Conservation (phyloP, 345 rosid species). For the Odontarrhena argentea region DNA sequence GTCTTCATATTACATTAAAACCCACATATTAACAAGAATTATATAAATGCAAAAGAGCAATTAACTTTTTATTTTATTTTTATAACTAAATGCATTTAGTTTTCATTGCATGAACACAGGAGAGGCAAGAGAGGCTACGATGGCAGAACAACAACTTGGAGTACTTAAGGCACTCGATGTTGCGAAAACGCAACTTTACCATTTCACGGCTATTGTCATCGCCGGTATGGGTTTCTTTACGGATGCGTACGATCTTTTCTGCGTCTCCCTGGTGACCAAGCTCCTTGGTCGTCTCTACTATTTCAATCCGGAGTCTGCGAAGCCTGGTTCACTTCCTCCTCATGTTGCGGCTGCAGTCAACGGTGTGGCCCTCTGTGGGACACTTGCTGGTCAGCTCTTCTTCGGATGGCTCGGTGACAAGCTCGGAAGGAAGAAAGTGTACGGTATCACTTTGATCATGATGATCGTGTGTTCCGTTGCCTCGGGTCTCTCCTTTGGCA, state of each 20-base stretch:
- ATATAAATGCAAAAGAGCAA: neutral
- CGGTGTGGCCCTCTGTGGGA: slow-evolving; percentile 44
- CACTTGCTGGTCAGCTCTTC: slow-evolving; percentile 46
- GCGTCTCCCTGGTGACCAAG: slow-evolving; percentile 66
- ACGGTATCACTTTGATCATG: slow-evolving; percentile 49
- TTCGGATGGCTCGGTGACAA: slow-evolving; percentile 54
- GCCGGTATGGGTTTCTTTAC: slow-evolving; percentile 87
- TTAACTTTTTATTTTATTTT: neutral
- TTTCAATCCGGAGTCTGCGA: slow-evolving; percentile 40
- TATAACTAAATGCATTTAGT: too few relatives aligned
- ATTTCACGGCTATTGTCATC: slow-evolving; percentile 65
- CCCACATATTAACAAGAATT: neutral
- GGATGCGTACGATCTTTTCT: slow-evolving; percentile 71
- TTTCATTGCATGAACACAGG: neutral
- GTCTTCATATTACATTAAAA: neutral
- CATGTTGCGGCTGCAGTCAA: slow-evolving; percentile 44
- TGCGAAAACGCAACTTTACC: slow-evolving; percentile 66
- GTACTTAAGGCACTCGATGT: slow-evolving; percentile 67
- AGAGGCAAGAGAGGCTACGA: neutral
- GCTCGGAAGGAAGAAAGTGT: slow-evolving; percentile 49
- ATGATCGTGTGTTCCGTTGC: slow-evolving; percentile 44
- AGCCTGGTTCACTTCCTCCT: slow-evolving; percentile 48
- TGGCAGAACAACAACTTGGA: slow-evolving; percentile 45
- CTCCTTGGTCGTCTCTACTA: slow-evolving; percentile 66
- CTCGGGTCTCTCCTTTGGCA: slow-evolving; percentile 44